A percentile compares a stretch with the other conserved stretches of the same genome.
Evolutionary conservation across 75 land plant genomes (phyloP).

Genomic region (Ceratopteris richardii): DNA sequence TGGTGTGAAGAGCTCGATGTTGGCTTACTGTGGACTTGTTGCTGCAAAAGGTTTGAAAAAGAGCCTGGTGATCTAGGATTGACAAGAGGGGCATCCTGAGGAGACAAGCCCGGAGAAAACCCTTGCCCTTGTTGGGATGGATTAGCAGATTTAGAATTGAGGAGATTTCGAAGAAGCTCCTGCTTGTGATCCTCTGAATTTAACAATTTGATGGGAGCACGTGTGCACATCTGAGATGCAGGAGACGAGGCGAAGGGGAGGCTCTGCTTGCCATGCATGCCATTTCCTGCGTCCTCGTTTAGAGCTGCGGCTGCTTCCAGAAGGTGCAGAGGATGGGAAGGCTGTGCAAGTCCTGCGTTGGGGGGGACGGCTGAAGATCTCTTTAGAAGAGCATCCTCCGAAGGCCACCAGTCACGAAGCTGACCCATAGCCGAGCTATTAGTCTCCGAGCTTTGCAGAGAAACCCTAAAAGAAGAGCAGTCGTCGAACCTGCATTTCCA

Average conservation of each 20-base stretch:
- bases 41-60: not conserved
- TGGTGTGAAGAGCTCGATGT: too few species aligned
- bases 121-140: not conserved
- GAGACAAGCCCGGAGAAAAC: too few species aligned
- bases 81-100: too few species aligned
- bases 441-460: too few species aligned
- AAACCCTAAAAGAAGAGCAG: too few species aligned
- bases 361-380: not conserved
- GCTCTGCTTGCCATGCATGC: not conserved
- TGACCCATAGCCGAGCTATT: not conserved
- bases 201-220: not conserved
- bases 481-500: too few species aligned
- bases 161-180: conserved; percentile 6
- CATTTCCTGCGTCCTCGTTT: not conserved
- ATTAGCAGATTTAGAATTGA: not conserved
- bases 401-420: conserved; percentile 7
- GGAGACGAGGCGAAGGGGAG: not conserved
- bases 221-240: not conserved
- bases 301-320: conserved; percentile 1
- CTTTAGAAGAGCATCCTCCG: not conserved
- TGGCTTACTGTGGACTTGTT: not conserved
- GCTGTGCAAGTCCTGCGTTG: not conserved
- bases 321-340: not conserved
- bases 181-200: not conserved
- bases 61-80: not conserved